Conservation (phyloP, 345 rosid species). For the Luvunga scandens region DNA sequence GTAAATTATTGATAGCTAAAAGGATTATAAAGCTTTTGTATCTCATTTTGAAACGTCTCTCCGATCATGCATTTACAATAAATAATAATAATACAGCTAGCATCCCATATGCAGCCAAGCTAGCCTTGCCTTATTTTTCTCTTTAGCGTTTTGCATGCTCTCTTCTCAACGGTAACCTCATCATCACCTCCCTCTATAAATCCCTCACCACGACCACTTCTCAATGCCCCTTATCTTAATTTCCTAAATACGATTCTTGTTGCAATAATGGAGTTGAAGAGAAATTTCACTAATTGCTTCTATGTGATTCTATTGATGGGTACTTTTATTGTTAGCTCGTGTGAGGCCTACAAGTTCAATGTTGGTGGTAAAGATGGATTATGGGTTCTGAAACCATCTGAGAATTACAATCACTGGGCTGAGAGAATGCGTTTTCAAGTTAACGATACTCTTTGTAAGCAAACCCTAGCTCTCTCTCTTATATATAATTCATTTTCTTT, state of each 20-base stretch:
- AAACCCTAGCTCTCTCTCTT: no score
- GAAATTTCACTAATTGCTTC: constrained; percentile 9
- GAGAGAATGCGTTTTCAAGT: constrained; percentile 78
- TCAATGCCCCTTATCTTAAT: no score
- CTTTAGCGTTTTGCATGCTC: neutral
- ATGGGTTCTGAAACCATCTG: constrained; percentile 63
- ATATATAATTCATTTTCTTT: no score
- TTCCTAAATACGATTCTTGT: no score
- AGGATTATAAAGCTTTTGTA: constrained; percentile 1
- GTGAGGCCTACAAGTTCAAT: constrained; percentile 42
- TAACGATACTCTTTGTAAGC: constrained; percentile 74
- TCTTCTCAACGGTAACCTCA: constrained; percentile 30
- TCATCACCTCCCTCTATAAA: constrained; percentile 27
- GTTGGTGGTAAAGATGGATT: constrained; percentile 83
- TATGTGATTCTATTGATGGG: neutral
- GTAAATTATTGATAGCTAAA: constrained; percentile 20
- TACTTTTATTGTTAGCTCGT: constrained; percentile 2
- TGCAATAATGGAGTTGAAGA: constrained; percentile 28
- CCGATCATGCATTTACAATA: neutral
- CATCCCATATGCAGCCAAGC: constrained; percentile 25
- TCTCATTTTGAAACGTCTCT: constrained; percentile 33
- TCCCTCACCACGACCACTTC: neutral
- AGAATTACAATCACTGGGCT: constrained; percentile 76
- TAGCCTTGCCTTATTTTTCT: neutral
- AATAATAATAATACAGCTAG: constrained; percentile 10